These are phyloP conservation scores for Rhododendron williamsianum DNA, from an alignment of 148 eudicot genomes.

Conservation along the genomic window DNA sequence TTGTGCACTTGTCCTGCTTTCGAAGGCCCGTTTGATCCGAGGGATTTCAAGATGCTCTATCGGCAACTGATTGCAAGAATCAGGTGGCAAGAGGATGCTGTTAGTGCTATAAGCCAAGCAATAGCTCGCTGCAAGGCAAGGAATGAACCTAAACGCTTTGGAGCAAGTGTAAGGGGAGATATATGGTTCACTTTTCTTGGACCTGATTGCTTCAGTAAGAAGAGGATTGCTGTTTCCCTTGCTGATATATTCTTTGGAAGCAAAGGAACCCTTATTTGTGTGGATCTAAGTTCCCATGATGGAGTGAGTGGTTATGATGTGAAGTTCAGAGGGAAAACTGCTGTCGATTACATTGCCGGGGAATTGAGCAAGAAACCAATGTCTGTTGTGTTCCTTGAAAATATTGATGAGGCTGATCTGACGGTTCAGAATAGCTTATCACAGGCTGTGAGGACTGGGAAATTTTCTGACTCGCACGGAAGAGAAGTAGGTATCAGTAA, in stretches of 20 bases:
- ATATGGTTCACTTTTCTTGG: slow-evolving; percentile 67
- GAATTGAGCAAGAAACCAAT: slow-evolving; percentile 49
- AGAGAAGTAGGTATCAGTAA: slow-evolving; percentile 54
- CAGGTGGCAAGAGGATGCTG: slow-evolving; percentile 61
- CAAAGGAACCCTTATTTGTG: slow-evolving; percentile 32
- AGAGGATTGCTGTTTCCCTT: slow-evolving; percentile 48
- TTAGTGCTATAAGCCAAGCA: slow-evolving; percentile 45
- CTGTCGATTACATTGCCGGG: slow-evolving; percentile 56
- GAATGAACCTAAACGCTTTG: slow-evolving; percentile 22
- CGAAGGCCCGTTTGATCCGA: slow-evolving; percentile 8
- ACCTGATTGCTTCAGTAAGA: slow-evolving; percentile 56
- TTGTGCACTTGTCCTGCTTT: slow-evolving; percentile 8
- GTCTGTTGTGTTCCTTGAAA: slow-evolving; percentile 65
- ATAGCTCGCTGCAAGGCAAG: slow-evolving; percentile 30
- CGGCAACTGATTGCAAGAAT: slow-evolving; percentile 42
- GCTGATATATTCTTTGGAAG: slow-evolving; percentile 57
- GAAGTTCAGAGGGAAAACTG: slow-evolving; percentile 47
- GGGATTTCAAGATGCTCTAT: slow-evolving; percentile 50
- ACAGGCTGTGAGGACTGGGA: slow-evolving; percentile 56
- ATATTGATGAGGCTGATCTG: slow-evolving; percentile 54
- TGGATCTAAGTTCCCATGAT: slow-evolving; percentile 38
- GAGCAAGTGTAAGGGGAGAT: slow-evolving; percentile 44
- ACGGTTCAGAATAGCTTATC: slow-evolving; percentile 49
- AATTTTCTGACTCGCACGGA: slow-evolving; percentile 57
- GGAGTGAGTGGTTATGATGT: slow-evolving; percentile 16